Evolutionary conservation across 371 early-diverging fungal species (phyloP).

Genomic region (Mortierella sp.): DNA sequence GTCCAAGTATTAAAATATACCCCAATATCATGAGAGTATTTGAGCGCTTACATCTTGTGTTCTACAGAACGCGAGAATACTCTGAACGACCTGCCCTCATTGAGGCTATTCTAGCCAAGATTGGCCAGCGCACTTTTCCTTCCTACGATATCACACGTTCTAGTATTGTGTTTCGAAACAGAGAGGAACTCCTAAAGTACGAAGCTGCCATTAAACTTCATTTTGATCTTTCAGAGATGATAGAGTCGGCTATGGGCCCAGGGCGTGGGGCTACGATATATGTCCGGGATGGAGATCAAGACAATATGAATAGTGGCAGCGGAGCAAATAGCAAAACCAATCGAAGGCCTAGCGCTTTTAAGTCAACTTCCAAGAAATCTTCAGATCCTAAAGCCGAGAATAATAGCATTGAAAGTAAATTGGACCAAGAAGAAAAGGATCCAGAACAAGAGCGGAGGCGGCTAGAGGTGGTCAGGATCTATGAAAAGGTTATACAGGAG

Average conservation of each 20-base stretch:
- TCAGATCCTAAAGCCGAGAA: not conserved
- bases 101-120: conserved; percentile 67
- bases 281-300: conserved; percentile 46
- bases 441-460: conserved; percentile 50
- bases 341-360: not conserved
- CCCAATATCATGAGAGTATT: conserved; percentile 49
- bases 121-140: conserved; percentile 71
- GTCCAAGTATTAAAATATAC: conserved; percentile 60
- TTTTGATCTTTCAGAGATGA: conserved; percentile 49
- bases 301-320: conserved; percentile 4
- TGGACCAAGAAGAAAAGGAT: conserved; percentile 33
- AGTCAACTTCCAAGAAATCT: not conserved
- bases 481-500: conserved; percentile 58
- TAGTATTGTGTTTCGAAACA: conserved; percentile 62
- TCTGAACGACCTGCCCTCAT: conserved; percentile 58
- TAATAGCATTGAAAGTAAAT: not conserved
- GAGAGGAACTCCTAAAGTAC: conserved; percentile 67
- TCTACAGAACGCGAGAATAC: conserved; percentile 59
- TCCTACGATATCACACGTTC: conserved; percentile 65
- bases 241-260: conserved; percentile 49
- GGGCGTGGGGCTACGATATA: conserved; percentile 40
- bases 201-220: conserved; percentile 63
- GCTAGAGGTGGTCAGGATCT: conserved; percentile 60
- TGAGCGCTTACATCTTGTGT: conserved; percentile 66
- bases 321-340: not conserved